Evolutionary conservation across 73 alveolate species (phyloP).

Genomic region (Paramecium biaurelia): DNA sequence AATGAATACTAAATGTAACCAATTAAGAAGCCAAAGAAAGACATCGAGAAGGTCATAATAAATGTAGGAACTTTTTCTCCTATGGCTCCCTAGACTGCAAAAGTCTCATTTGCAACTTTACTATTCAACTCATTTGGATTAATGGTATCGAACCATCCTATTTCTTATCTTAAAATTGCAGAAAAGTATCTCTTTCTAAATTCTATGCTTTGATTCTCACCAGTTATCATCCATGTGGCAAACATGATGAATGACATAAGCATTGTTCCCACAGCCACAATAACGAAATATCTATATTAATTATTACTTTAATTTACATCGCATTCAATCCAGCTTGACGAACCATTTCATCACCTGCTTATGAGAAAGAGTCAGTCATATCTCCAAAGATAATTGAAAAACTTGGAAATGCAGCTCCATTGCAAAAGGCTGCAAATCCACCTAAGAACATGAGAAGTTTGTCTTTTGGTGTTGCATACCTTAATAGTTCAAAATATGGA

Average conservation of each 20-base stretch:
- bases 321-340: conserved; percentile 44
- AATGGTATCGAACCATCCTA: conserved; percentile 81
- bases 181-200: conserved; percentile 71
- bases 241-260: conserved; percentile 42
- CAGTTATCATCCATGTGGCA: conserved; percentile 66
- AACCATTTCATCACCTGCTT: conserved; percentile 60
- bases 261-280: conserved; percentile 55
- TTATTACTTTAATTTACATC: not conserved
- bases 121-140: conserved; percentile 79
- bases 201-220: conserved; percentile 56
- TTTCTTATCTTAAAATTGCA: conserved; percentile 74
- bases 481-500: conserved; percentile 47
- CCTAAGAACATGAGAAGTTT: conserved; percentile 66
- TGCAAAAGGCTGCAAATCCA: conserved; percentile 57
- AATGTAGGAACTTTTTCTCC: conserved; percentile 81
- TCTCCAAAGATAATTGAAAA: conserved; percentile 70
- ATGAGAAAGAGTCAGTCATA: conserved; percentile 68
- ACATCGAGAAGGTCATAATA: conserved; percentile 73
- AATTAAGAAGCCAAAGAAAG: conserved; percentile 67
- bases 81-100: conserved; percentile 76
- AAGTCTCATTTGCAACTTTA: conserved; percentile 69
- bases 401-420: conserved; percentile 75
- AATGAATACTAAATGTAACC: conserved; percentile 59
- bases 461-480: conserved; percentile 62
- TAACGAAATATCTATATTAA: conserved; percentile 28